Evolutionary conservation across 1,139 yeast genomes (phyloP), one percentile per base, ranked within the genome.

Genomic region (Groenewaldozyma sp.): DNA sequence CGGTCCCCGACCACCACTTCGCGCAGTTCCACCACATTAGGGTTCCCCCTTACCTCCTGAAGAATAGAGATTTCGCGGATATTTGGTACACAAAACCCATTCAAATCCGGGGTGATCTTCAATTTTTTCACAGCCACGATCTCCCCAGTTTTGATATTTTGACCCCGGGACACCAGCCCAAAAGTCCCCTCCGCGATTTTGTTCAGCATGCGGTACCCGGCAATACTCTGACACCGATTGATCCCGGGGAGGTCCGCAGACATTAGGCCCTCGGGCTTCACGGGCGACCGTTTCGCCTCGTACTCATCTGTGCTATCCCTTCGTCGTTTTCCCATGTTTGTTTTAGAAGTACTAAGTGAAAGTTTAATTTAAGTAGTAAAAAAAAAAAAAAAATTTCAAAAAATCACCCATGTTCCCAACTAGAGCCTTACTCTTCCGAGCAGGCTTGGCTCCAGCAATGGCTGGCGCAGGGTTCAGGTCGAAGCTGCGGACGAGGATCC

Each of bases 61-160:
- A 86, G 64, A 7, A 82, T 78, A 7, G 79, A 72, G 38, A 84
- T 82, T 56, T 87, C 95, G 47, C 95, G 67, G 62, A 83, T 73
- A 14, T 94, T 91, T 0, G 95, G 83, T 3, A 86, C 74, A 1
- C 95, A 94, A 55, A 86, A 82, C 9, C 84, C 84, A 47, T 75
- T 39, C 9, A 42, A 78, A 31, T 74, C 59, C 46, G 74, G 79
- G 35, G 14, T 5, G n/a, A 75, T 59, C 45, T 82, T 59, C 37
- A 78, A 60, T 50, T 69, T 68, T 49, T 78, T 78, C 50, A 78
- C 60, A 1, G 84, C 86, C 19, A 77, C 81, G 45, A 63, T 58
- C 41, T 72, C 75, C 4, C 68, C 66, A 0, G 81, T 74, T 3
- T 63, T 53, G 20, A 61, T 56, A 45, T 77, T 74, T 34, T 60